A percentile compares a stretch with the other conserved stretches of the same genome.
Conservation (phyloP, 495 filamentous ascomycete genomes). For the Durotheca rogersii region DNA sequence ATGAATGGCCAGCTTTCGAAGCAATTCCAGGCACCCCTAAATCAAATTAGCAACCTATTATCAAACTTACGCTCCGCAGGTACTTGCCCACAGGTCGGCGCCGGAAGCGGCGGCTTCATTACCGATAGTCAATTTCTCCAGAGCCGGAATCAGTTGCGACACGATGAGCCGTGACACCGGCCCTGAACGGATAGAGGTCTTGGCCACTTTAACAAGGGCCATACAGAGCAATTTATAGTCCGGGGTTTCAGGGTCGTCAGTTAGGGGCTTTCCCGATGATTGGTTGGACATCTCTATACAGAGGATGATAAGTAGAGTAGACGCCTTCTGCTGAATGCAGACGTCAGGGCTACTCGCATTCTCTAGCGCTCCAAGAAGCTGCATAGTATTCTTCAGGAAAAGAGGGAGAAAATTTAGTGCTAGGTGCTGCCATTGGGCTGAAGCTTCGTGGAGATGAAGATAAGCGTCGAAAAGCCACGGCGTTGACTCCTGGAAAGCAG, state of each 20-base stretch:
- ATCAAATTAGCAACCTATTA: constrained; percentile 21
- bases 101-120: constrained; percentile 21
- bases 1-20: constrained; percentile 27
- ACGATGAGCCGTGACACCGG: constrained; percentile 37
- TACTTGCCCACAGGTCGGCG: constrained; percentile 42
- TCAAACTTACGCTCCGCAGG: too few relatives aligned
- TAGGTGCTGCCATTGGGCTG: constrained; percentile 29
- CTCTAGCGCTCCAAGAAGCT: constrained; percentile 23
- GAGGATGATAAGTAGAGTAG: constrained; percentile 32
- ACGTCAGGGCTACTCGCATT: constrained; percentile 14
- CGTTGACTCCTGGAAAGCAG: constrained; percentile 31
- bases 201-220: constrained; percentile 38
- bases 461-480: constrained; percentile 43
- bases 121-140: constrained; percentile 29
- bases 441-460: constrained; percentile 31
- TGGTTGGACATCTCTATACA: constrained; percentile 33
- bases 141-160: constrained; percentile 34
- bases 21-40: constrained; percentile 38
- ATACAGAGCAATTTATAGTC: constrained; percentile 27
- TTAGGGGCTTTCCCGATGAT: constrained; percentile 6
- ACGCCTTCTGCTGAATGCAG: constrained; percentile 37
- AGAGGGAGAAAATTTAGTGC: constrained; percentile 26
- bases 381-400: constrained; percentile 31
- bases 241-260: background rate
- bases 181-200: constrained; percentile 29